These are phyloP conservation scores for Colletotrichum cuscutae DNA, from an alignment of 2,329 filamentous ascomycete genomes.

Conservation along the genomic window DNA sequence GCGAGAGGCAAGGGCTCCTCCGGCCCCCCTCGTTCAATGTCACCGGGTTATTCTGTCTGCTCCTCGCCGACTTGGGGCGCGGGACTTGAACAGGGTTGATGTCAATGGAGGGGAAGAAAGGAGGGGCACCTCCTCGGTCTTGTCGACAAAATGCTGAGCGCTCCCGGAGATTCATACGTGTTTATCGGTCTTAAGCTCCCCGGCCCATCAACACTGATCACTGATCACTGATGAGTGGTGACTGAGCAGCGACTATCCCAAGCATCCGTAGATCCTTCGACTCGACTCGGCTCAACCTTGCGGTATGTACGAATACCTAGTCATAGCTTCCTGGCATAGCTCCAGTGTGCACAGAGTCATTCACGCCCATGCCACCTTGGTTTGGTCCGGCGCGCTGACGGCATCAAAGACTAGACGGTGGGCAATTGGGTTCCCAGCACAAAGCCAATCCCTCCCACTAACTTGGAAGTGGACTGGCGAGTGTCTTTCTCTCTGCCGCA, in stretches of 20 bases:
- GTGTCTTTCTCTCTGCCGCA: not conserved
- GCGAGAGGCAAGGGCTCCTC: not conserved
- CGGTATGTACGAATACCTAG: not conserved
- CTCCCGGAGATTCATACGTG: conserved; percentile 28
- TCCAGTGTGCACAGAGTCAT: conserved; percentile 33
- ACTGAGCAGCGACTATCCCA: no score
- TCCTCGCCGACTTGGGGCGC: not conserved
- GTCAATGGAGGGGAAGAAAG: conserved; percentile 31
- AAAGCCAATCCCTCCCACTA: conserved; percentile 13
- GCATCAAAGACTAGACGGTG: conserved; percentile 15
- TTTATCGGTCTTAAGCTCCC: conserved; percentile 31
- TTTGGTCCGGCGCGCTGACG: conserved; percentile 30
- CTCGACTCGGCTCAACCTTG: not conserved
- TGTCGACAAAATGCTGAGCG: conserved; percentile 31
- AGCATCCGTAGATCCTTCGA: not conserved
- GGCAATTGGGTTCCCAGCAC: conserved; percentile 7
- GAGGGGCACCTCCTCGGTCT: conserved; percentile 27
- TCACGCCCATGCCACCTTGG: conserved; percentile 13
- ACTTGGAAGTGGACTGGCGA: conserved; percentile 3
- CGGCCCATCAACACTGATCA: conserved; percentile 7
- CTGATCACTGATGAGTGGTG: not conserved
- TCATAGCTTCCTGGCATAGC: conserved; percentile 30
- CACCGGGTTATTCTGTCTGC: conserved; percentile 5
- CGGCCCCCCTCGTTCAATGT: not conserved
- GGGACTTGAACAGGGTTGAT: conserved; percentile 34